Evolutionary conservation across 2,329 filamentous ascomycete genomes (phyloP).

Genomic region (Epicoccum sorghinum): DNA sequence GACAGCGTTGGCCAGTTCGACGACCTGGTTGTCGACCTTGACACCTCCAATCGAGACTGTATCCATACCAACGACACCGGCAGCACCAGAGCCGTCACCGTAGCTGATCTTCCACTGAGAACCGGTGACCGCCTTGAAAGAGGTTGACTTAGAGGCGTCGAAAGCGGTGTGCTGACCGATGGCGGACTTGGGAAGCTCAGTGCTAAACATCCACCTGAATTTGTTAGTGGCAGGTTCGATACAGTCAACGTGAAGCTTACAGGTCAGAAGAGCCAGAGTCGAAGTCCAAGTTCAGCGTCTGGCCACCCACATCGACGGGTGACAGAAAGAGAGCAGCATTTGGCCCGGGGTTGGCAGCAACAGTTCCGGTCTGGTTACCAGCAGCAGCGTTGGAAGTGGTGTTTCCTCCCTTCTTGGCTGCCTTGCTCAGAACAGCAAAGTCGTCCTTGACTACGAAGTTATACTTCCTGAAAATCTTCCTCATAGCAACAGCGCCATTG

Average conservation of each 20-base stretch:
- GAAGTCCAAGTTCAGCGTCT: conserved; percentile 72
- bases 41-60: conserved; percentile 70
- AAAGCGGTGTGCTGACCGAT: conserved; percentile 62
- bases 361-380: conserved; percentile 58
- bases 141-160: conserved; percentile 59
- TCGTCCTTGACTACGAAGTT: conserved; percentile 48
- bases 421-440: conserved; percentile 29
- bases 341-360: conserved; percentile 67
- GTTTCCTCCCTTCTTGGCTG: conserved; percentile 51
- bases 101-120: conserved; percentile 69
- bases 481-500: conserved; percentile 67
- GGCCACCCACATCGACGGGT: conserved; percentile 71
- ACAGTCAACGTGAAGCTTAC: conserved; percentile 46
- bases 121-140: conserved; percentile 57
- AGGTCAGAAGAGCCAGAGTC: conserved; percentile 78
- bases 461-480: conserved; percentile 73
- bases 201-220: conserved; percentile 72
- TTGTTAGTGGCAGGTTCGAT: conserved; percentile 16
- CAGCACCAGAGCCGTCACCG: conserved; percentile 68
- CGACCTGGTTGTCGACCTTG: conserved; percentile 65
- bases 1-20: conserved; percentile 68
- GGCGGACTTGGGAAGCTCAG: conserved; percentile 55
- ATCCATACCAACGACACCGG: conserved; percentile 71
- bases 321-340: conserved; percentile 74
- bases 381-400: conserved; percentile 34